phyloP scores from a whole-genome alignment of 2,329 filamentous ascomycete species.

The Biscogniauxia marginata region DNA sequence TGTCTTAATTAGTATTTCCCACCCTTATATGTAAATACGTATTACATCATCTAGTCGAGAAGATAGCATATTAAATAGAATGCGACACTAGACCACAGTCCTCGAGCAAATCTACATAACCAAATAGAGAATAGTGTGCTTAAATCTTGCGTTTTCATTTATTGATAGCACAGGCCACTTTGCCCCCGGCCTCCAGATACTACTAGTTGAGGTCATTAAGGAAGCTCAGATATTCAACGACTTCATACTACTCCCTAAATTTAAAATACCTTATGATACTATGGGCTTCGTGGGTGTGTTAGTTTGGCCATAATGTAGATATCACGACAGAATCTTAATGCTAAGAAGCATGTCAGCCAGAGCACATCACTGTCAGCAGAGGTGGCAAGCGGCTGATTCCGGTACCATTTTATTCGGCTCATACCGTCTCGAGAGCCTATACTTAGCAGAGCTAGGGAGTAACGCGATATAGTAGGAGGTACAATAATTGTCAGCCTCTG shows the following conservation, averaged over 20 bases:
- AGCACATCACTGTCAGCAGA: not conserved
- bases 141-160: no score
- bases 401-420: not conserved
- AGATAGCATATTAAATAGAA: no score
- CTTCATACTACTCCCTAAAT: not conserved
- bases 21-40: no score
- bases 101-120: no score
- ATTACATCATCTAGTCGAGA: no score
- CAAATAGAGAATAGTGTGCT: no score
- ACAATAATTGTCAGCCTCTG: not conserved
- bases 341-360: not conserved
- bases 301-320: not conserved
- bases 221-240: no score
- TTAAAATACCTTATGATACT: not conserved
- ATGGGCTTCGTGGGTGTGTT: not conserved
- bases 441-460: not conserved
- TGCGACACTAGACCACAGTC: no score
- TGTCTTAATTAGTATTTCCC: not conserved
- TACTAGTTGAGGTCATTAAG: no score
- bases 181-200: no score
- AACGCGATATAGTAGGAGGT: not conserved
- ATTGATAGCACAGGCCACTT: no score
- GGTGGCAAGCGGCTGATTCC: not conserved
- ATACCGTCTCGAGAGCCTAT: not conserved
- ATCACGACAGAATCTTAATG: not conserved